These are phyloP conservation scores for Pichia manshurica DNA, from an alignment of 805 yeast genomes.

Conservation along the genomic window DNA sequence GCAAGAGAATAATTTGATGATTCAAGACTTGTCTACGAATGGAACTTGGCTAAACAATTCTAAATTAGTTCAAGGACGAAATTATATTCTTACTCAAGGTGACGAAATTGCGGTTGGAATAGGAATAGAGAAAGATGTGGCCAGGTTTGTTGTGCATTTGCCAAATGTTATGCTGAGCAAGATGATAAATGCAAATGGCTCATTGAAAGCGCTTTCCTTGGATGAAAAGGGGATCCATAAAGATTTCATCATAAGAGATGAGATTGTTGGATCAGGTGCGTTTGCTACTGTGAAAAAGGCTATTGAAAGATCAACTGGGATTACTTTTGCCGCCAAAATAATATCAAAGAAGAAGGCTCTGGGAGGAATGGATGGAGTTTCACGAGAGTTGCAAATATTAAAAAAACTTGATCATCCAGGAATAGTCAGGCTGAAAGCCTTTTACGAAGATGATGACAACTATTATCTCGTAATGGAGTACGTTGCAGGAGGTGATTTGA, in stretches of 20 bases:
- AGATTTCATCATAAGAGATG: constrained; percentile 72
- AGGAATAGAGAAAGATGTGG: constrained; percentile 70
- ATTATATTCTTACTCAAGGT: constrained; percentile 81
- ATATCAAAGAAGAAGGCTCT: constrained; percentile 75
- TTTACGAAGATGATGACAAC: constrained; percentile 74
- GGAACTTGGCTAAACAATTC: constrained; percentile 84
- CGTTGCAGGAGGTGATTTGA: constrained; percentile 93
- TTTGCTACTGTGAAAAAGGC: constrained; percentile 94
- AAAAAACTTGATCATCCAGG: constrained; percentile 76
- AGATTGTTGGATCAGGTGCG: constrained; percentile 95
- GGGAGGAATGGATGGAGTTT: constrained; percentile 74
- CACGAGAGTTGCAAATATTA: constrained; percentile 78
- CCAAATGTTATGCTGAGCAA: constrained; percentile 24
- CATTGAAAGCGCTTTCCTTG: not conserved
- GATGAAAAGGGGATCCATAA: constrained; percentile 26
- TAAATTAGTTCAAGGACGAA: constrained; percentile 67
- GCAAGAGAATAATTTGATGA: constrained; percentile 34
- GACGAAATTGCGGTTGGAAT: constrained; percentile 89
- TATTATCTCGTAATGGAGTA: constrained; percentile 93
- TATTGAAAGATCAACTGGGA: constrained; percentile 77
- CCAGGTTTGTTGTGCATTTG: constrained; percentile 46
- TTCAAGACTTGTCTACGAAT: constrained; percentile 79
- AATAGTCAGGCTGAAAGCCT: constrained; percentile 75
- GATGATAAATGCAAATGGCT: not conserved
- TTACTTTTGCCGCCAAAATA: constrained; percentile 84